Percentiles rank a stretch among this genome's conserved stretches.
phyloP scores from a whole-genome alignment of 2,329 filamentous ascomycete species.

The Fusarium nurragi region DNA sequence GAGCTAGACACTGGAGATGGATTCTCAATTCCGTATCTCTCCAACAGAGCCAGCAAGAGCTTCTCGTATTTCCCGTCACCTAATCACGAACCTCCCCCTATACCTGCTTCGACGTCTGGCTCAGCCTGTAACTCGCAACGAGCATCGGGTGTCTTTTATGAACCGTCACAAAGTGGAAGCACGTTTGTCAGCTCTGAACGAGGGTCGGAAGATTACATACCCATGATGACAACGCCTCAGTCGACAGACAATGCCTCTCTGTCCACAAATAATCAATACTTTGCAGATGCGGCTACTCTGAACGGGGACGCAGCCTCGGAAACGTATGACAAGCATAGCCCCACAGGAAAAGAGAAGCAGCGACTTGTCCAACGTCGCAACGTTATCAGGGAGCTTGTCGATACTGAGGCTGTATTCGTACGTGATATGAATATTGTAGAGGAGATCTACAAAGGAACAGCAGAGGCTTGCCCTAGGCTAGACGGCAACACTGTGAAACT shows the following conservation, averaged over 20 bases:
- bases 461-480: constrained; percentile 80
- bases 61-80: constrained; percentile 53
- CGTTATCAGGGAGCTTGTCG: constrained; percentile 89
- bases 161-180: constrained; percentile 51
- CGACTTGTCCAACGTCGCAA: constrained; percentile 83
- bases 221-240: constrained; percentile 55
- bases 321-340: constrained; percentile 52
- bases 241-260: constrained; percentile 60
- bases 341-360: constrained; percentile 67
- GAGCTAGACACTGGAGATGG: constrained; percentile 62
- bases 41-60: constrained; percentile 46
- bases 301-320: constrained; percentile 52
- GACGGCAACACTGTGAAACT: constrained; percentile 85
- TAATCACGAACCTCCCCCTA: constrained; percentile 61
- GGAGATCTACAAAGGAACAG: constrained; percentile 96
- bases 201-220: constrained; percentile 57
- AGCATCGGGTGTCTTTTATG: constrained; percentile 54
- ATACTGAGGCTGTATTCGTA: constrained; percentile 91
- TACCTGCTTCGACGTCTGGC: constrained; percentile 53
- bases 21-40: constrained; percentile 61
- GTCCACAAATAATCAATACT: constrained; percentile 54
- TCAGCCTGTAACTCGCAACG: constrained; percentile 54
- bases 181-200: constrained; percentile 57
- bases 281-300: constrained; percentile 49
- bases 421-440: constrained; percentile 97